Evolutionary conservation across 768 basidiomycete genomes (phyloP), one percentile per base, ranked within the genome.

Genomic region (Termitomyces sp.): DNA sequence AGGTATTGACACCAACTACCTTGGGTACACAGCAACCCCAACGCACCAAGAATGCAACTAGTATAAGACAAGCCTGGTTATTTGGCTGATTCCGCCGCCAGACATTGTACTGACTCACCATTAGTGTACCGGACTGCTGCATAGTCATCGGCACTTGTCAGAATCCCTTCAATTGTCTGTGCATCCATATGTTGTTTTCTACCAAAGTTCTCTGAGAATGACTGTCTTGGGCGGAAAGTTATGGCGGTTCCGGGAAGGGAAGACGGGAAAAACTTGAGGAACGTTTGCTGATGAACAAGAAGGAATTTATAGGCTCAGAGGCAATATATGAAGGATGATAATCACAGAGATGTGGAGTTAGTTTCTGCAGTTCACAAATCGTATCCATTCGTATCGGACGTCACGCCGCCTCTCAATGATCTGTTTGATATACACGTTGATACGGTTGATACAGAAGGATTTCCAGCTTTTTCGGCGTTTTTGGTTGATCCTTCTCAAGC

Each of bases 61-160:
- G 27, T 1, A 22, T 3, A 37, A 27, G 5, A 14, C 10, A 12
- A 40, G 18, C 3, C 40, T 37, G 6, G 26, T 39, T 20, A 14
- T 1, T 37, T 14, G 30, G 8, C 26, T 52, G 26, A 18, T 39
- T n/a, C 18, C 12, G 1, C 26, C 16, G 30, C 51, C 16, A 27
- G 37, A 30, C 24, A 2, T 52, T 20, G 12, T 40, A n/a, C 6
- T 13, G 4, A 20, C 36, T 37, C n/a, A 52, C 51, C 26, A 20
- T 52, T 52, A 27, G 51, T 52, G 13, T 52, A 52, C 26, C 51
- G 51, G 26, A 52, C 51, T 10, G 51, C 51, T 52, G 51, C 10
- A 30, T 52, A 52, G 37, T 52, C 51, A 40, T 4, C 27, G 37
- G 4, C 51, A 20, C 13, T 52, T 13, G 37, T 52, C 37, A 52